A percentile compares a stretch with the other conserved stretches of the same genome.
phyloP scores from a whole-genome alignment of 441 rosid genomes.

The Gossypium schwendimanii region DNA sequence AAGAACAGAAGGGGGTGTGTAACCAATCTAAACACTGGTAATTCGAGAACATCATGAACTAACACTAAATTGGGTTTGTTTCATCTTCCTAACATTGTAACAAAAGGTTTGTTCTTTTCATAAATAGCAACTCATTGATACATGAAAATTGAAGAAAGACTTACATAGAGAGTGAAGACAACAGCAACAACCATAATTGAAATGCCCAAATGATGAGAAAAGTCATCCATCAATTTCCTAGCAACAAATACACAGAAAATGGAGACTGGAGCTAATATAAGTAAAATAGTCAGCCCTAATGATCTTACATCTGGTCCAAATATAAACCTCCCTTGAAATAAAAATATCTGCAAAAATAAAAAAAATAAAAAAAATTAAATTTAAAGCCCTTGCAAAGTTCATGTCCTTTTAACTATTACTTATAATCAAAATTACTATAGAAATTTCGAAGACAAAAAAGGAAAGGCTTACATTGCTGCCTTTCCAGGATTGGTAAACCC shows the following conservation, averaged over 20 bases:
- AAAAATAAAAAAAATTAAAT: neutral
- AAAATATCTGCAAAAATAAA: slow-evolving; percentile 42
- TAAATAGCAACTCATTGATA: neutral
- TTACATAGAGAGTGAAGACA: slow-evolving; percentile 52
- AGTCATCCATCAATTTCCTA: slow-evolving; percentile 45
- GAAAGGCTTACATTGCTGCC: slow-evolving; percentile 59
- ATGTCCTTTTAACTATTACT: slow-evolving; percentile 14
- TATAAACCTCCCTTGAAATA: slow-evolving; percentile 56
- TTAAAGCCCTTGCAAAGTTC: neutral
- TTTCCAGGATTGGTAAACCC: slow-evolving; percentile 67
- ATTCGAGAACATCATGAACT: neutral
- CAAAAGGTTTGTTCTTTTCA: neutral
- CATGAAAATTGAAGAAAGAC: slow-evolving; percentile 16
- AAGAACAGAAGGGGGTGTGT: neutral
- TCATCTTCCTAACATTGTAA: neutral
- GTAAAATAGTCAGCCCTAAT: slow-evolving; percentile 48
- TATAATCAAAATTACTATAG: slow-evolving; percentile 43
- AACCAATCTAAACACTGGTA: neutral
- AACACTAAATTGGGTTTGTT: neutral
- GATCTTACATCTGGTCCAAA: slow-evolving; percentile 79
- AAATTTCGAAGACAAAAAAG: neutral
- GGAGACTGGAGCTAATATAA: neutral
- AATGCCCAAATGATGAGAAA: slow-evolving; percentile 44
- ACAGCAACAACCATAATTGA: slow-evolving; percentile 40
- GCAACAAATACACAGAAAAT: slow-evolving; percentile 59